A percentile compares a stretch with the other conserved stretches of the same genome.
phyloP scores from a whole-genome alignment of 768 basidiomycete genomes.

The Dictyophora rubrovolvata region DNA sequence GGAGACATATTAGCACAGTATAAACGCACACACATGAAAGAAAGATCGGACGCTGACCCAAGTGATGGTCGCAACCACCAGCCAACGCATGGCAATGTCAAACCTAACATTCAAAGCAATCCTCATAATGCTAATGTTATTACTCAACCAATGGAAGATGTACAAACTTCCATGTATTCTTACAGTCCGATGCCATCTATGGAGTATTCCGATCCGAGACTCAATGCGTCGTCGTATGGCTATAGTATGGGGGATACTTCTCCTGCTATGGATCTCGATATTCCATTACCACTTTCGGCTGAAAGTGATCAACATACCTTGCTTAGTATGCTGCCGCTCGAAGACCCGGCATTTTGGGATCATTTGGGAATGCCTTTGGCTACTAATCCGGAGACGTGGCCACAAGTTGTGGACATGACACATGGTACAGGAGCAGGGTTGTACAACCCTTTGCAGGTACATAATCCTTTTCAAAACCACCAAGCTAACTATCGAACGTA shows the following conservation, averaged over 20 bases:
- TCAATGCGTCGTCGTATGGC: neutral
- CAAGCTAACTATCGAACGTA: too few relatives aligned
- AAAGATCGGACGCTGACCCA: neutral
- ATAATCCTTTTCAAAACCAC: too few relatives aligned
- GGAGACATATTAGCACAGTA: slow-evolving; percentile 52
- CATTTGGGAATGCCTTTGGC: neutral
- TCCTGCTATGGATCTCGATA: slow-evolving; percentile 4
- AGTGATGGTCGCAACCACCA: too few relatives aligned
- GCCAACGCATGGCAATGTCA: too few relatives aligned
- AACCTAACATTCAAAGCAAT: too few relatives aligned
- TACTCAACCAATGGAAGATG: neutral
- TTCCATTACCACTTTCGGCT: neutral
- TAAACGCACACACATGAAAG: neutral
- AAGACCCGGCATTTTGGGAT: slow-evolving; percentile 6
- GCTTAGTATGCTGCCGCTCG: neutral
- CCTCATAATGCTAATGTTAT: neutral
- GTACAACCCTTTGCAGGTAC: too few relatives aligned
- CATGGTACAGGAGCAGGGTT: too few relatives aligned
- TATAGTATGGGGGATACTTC: neutral
- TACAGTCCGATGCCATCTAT: neutral
- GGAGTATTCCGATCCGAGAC: neutral
- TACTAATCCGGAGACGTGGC: too few relatives aligned
- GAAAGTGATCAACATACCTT: neutral
- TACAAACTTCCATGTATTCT: neutral
- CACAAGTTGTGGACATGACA: too few relatives aligned